Base-by-base conservation (phyloP, 148 eudicot species). In the Pharnaceum exiguum region DNA sequence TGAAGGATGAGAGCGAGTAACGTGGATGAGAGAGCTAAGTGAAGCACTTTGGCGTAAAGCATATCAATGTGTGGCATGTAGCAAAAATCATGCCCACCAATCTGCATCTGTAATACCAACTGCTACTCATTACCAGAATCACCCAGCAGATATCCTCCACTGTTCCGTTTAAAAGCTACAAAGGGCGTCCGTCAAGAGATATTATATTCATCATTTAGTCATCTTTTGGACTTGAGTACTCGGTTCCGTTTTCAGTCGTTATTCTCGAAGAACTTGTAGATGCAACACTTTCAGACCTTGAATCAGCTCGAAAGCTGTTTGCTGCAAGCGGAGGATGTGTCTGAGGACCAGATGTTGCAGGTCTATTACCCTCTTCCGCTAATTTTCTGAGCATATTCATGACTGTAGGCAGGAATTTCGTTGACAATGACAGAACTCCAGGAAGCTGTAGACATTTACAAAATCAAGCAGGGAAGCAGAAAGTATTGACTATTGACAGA, bases 351-450 rank as follows among this genome's bases (percentile, higher is more conserved):
- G 69, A 28, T 2, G 81, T 61, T 30, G 84, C 71, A 18, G 79
- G 77, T 59, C 46, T 64, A 36, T 72, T 78, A 39, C 96, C 98
- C 18, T 77, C 83, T 59, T 89, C 98, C 0, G 98, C 98, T 64
- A 93, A 74, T 70, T 71, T 83, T 53, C 74, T 81, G 16, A 93
- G 90, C 66, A 93, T 80, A 71, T 81, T 85, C 86, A 80, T 87
- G 56, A 84, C 69, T 10, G 96, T 85, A 15, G 98, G 98, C 52
- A 91, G 75, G 52, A 91, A 74, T 79, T 79, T 87, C 57, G 96
- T 77, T 30, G 98, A 91, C 42, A 91, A 31, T 32, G 98, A 82
- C 21, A 91, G 75, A 49, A 87, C 57, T 61, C 96, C 96, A 31
- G 98, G 94, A 58, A 91, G 84, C 98, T 91, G 90, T 25, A 76